These are phyloP conservation scores for Xylaria sp. DNA, from an alignment of 2,329 filamentous ascomycete species.

Conservation along the genomic window DNA sequence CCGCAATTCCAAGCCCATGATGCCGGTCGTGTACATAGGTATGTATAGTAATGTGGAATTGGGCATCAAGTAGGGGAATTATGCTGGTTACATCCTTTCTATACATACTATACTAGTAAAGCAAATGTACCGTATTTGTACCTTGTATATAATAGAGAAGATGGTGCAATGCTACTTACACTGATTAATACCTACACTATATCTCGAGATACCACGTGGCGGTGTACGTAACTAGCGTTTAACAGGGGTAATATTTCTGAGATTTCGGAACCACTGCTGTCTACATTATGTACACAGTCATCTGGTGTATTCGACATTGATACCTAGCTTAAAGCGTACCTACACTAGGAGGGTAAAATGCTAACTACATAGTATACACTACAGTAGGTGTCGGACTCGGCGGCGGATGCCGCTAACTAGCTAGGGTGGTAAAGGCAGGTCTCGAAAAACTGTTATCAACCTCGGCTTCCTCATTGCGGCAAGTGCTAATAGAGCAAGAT, in stretches of 20 bases:
- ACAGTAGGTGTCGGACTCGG: background rate
- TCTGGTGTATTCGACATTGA: background rate
- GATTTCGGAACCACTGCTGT: background rate
- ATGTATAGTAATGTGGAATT: background rate
- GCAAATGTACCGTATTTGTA: background rate
- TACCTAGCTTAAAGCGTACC: background rate
- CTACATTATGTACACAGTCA: background rate
- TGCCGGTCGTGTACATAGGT: background rate
- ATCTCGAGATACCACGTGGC: conserved; percentile 7
- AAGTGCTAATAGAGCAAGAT: background rate
- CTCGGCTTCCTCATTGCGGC: conserved; percentile 19
- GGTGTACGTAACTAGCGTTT: background rate
- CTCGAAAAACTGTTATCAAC: background rate
- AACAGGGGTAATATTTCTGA: background rate
- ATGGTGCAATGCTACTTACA: conserved; percentile 1
- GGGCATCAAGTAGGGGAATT: conserved; percentile 6
- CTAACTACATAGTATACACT: too few species aligned
- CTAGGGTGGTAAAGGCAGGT: conserved; percentile 11
- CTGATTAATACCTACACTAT: too few species aligned
- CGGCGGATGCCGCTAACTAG: background rate
- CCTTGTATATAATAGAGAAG: background rate
- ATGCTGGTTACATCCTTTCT: background rate
- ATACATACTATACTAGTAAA: background rate
- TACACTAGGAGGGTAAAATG: background rate
- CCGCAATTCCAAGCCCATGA: background rate